Conservation (phyloP, 352 stramenopile species). For the Phytophthora lateralis region DNA sequence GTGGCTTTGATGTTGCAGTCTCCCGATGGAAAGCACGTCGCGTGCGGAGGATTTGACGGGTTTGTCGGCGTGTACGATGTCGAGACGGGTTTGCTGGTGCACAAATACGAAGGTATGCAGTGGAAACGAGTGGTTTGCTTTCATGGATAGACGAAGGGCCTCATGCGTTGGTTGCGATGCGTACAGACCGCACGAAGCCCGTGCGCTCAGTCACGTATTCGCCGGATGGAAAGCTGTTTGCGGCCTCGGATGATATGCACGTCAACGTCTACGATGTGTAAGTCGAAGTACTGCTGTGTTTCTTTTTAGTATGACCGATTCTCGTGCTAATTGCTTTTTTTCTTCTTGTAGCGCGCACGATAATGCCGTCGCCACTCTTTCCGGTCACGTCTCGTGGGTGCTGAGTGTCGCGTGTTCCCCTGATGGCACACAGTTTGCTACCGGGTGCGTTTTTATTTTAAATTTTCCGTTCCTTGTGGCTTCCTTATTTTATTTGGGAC, state of each 20-base stretch:
- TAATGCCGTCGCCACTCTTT: conserved; percentile 83
- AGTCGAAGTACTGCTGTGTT: conserved; percentile 25
- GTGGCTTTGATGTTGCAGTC: conserved; percentile 44
- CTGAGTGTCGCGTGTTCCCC: conserved; percentile 85
- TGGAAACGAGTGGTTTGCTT: not conserved
- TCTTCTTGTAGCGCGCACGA: conserved; percentile 54
- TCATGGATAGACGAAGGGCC: no score
- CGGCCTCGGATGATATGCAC: conserved; percentile 91
- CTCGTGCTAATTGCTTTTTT: conserved; percentile 2
- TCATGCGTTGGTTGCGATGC: conserved; percentile 10
- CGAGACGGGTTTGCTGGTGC: conserved; percentile 75
- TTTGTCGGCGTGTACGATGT: conserved; percentile 89
- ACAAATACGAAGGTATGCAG: conserved; percentile 82
- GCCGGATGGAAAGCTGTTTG: conserved; percentile 86
- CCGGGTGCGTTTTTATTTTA: conserved; percentile 50
- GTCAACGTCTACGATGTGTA: conserved; percentile 94
- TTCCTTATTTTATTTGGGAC: conserved; percentile 9
- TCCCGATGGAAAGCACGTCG: conserved; percentile 82
- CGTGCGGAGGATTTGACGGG: conserved; percentile 80
- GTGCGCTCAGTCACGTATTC: conserved; percentile 88
- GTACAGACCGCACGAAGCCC: conserved; percentile 82
- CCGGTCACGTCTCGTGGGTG: conserved; percentile 90
- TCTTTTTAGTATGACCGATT: not conserved
- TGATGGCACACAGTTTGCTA: conserved; percentile 86
- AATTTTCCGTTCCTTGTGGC: not conserved